These are phyloP conservation scores for Amoebophrya sp. DNA, from an alignment of 169 alveolate species.

Conservation along the genomic window DNA sequence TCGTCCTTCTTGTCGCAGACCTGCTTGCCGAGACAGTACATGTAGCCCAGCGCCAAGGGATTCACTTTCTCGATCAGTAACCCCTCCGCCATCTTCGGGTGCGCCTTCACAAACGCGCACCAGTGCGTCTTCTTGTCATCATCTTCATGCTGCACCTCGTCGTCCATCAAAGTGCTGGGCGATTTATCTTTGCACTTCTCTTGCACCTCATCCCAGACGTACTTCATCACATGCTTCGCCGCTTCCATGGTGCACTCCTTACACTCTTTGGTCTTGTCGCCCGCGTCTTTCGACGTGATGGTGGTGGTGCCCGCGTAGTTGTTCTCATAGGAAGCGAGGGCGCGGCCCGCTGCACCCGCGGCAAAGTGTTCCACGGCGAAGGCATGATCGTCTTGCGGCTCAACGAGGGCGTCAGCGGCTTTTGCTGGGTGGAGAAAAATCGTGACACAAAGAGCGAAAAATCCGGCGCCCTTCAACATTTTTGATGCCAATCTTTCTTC, in stretches of 20 bases:
- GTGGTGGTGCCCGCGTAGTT: too few species aligned
- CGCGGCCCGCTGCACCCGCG: too few species aligned
- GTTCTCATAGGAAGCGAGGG: too few species aligned
- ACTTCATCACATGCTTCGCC: neutral
- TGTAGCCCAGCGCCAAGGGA: neutral
- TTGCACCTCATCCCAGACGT: neutral
- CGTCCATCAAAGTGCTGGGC: neutral
- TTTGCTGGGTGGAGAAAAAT: too few species aligned
- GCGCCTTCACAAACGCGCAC: neutral
- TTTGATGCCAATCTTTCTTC: too few species aligned
- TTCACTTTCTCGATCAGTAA: neutral
- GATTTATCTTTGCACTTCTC: constrained; percentile 5
- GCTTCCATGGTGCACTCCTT: neutral
- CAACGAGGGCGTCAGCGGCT: too few species aligned
- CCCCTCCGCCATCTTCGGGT: neutral
- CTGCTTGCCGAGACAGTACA: neutral
- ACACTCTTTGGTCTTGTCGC: too few species aligned
- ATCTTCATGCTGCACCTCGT: neutral
- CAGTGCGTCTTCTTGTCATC: neutral
- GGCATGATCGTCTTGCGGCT: too few species aligned
- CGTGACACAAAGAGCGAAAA: too few species aligned
- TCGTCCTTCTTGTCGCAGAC: neutral
- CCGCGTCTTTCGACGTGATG: too few species aligned
- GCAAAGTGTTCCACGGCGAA: too few species aligned
- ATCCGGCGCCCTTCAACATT: too few species aligned